These are phyloP conservation scores for Litchi chinensis DNA, from an alignment of 345 rosid species.

Conservation along the genomic window DNA sequence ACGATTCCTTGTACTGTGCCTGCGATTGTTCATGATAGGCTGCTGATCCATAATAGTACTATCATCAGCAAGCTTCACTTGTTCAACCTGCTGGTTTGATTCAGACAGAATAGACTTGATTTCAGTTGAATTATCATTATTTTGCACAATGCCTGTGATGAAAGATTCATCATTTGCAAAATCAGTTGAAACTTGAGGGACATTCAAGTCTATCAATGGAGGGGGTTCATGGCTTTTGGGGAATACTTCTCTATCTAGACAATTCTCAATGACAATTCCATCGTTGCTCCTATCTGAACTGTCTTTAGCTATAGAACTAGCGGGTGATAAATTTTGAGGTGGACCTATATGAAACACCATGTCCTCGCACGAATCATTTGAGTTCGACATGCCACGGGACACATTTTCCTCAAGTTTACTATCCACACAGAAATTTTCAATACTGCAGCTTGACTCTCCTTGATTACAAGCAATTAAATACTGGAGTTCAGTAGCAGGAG, in stretches of 20 bases:
- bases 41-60: constrained; percentile 26
- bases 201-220: constrained; percentile 52
- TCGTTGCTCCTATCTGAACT: constrained; percentile 37
- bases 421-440: constrained; percentile 30
- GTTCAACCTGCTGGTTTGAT: constrained; percentile 27
- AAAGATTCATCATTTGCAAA: constrained; percentile 32
- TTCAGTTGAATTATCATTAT: constrained; percentile 33
- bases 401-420: constrained; percentile 33
- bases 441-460: constrained; percentile 45
- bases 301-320: constrained; percentile 43
- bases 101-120: constrained; percentile 34
- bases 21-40: constrained; percentile 32
- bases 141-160: constrained; percentile 29
- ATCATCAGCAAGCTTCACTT: constrained; percentile 12
- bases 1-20: constrained; percentile 58
- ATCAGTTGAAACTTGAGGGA: constrained; percentile 48
- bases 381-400: constrained; percentile 30
- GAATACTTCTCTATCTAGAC: constrained; percentile 28
- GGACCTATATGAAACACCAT: constrained; percentile 29
- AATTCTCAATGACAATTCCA: constrained; percentile 23
- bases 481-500: constrained; percentile 30
- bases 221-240: constrained; percentile 29
- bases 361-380: constrained; percentile 40
- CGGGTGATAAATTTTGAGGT: constrained; percentile 39
- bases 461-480: constrained; percentile 33